Base-by-base conservation (phyloP, 306 rosid genomes). In the Vigna trinervia region DNA sequence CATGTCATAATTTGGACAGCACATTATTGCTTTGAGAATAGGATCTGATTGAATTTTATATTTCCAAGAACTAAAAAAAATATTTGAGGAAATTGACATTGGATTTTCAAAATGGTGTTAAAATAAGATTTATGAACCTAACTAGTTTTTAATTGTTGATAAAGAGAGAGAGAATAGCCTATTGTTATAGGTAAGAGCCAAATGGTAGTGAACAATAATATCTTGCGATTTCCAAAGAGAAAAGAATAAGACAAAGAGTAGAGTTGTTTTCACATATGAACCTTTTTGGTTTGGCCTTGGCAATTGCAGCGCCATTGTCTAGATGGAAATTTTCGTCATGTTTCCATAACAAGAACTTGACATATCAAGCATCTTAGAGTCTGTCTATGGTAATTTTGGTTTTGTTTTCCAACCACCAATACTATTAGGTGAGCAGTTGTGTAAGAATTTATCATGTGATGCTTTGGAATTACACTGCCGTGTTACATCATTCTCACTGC, bases 401-500 rank as follows among this genome's bases (percentile, higher is more conserved):
- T 77, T 30, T 41, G 12, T 2, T 52, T 78, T 71, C 72, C 84
- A 79, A 84, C 83, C 67, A 72, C 84, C 63, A 71, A 11, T 53
- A 52, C 8, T 78, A 68, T 34, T 32, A 57, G 74, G 78, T 53
- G 81, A 63, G 71, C 38, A 38, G 73, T 82, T 67, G 13, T 57
- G 52, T 17, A 59, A 15, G 36, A 79, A 71, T 61, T 59, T 45
- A 48, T 63, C 79, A 76, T 66, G 74, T 59, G 75, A 74, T 57
- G 43, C 74, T 76, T 87, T 74, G 66, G 75, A 79, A 56, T 79
- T 56, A 84, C 84, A 20, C 39, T 11, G 13, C n/a, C n/a, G 15
- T 67, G 77, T 75, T 58, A 80, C 80, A 81, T 86, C 89, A 71
- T 77, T 71, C 78, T 83, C 87, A 78, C 60, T 53, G 38, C 53